Evolutionary conservation across 108 stramenopile genomes (phyloP), one percentile per base, ranked within the genome.

Genomic region (Cyclotella sp.): DNA sequence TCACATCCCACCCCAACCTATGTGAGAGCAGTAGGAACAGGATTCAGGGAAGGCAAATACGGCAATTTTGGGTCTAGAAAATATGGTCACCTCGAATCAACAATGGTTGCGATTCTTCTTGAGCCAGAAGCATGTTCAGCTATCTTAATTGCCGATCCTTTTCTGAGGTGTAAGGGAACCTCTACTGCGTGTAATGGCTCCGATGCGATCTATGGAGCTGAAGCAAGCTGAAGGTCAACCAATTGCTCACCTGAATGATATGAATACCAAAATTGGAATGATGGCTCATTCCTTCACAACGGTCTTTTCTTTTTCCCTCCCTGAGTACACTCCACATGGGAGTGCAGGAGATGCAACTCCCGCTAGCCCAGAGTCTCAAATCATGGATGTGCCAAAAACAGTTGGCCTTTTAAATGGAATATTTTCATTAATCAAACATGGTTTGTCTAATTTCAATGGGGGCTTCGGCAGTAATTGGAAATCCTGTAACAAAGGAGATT

Each of bases 41-140:
- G 83, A 13, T 87, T 83, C 73, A 52, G 29, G 26, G 62, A 22
- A 21, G 85, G 84, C 18, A 78, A 9, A n/a, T 79, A 76, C 55
- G 60, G 41, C 21, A 60, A 39, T 46, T 81, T 81, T 64, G 89
- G 85, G 11, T 43, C 70, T 21, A 82, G 86, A 16, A 63, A 68
- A 44, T 90, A 87, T 68, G 91, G 91, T 51, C 86, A 89, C 69
- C 75, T 91, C 10, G 81, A 26, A 27, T 87, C 90, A 18, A 85
- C 84, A 9, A 73, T 86, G 22, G 85, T 88, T 7, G 86, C 88
- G 9, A 65, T 89, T 4, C 29, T 89, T 29, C 74, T 89, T 39
- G 85, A 91, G 57, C 77, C 72, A 10, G 90, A 91, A 67, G 79
- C 87, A 16, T 55, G 81, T 0, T 61, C 73, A 16, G 15, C 79